These are phyloP conservation scores for Mrakia hoshinonis DNA, from an alignment of 768 basidiomycete species.

Conservation along the genomic window DNA sequence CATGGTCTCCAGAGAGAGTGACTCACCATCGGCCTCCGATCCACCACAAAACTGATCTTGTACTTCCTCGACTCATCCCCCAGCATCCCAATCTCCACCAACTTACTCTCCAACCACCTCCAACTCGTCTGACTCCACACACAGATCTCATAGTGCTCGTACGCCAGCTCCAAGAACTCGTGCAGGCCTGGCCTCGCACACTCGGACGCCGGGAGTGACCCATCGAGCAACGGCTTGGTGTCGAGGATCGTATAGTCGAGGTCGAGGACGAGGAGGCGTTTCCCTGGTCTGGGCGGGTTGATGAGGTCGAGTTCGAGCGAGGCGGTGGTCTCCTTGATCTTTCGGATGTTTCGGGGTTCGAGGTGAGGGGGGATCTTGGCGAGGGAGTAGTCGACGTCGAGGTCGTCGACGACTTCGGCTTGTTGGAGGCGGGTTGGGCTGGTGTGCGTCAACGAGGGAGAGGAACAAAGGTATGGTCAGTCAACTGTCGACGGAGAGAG, in stretches of 20 bases:
- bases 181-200: slow-evolving; percentile 77
- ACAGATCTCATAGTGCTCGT: slow-evolving; percentile 69
- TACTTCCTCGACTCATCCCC: slow-evolving; percentile 50
- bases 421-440: slow-evolving; percentile 53
- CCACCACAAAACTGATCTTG: slow-evolving; percentile 53
- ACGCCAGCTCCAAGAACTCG: slow-evolving; percentile 60
- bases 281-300: slow-evolving; percentile 63
- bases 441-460: slow-evolving; percentile 23
- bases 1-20: background rate
- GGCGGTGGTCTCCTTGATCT: slow-evolving; percentile 63
- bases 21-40: slow-evolving; percentile 65
- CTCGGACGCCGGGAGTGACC: slow-evolving; percentile 66
- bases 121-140: slow-evolving; percentile 86
- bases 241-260: slow-evolving; percentile 65
- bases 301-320: slow-evolving; percentile 50
- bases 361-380: slow-evolving; percentile 55
- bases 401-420: slow-evolving; percentile 52
- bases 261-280: slow-evolving; percentile 74
- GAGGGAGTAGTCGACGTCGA: slow-evolving; percentile 65
- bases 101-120: slow-evolving; percentile 65
- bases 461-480: background rate
- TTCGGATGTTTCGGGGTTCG: slow-evolving; percentile 71
- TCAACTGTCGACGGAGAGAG: too few relatives aligned
- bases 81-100: slow-evolving; percentile 52
- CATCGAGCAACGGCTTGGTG: slow-evolving; percentile 73